Percentiles rank a stretch among this genome's conserved stretches.
Conservation (phyloP, 306 rosid species). For the Abrus pulchellus region DNA sequence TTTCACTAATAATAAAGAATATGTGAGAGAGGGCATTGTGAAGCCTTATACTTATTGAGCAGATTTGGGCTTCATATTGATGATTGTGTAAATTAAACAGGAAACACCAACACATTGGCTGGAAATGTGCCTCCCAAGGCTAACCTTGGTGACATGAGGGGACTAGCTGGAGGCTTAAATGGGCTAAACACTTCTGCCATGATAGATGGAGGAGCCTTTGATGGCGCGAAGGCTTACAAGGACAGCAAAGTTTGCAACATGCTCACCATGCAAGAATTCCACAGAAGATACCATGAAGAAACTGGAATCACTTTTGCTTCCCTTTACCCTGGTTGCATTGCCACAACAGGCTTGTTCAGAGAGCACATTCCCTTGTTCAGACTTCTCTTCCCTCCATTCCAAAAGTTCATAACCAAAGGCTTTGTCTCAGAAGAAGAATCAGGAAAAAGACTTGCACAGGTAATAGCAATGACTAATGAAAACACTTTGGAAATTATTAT, state of each 20-base stretch:
- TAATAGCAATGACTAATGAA: slow-evolving; percentile 34
- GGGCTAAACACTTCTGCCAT: slow-evolving; percentile 84
- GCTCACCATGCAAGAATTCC: slow-evolving; percentile 94
- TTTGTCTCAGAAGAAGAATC: slow-evolving; percentile 87
- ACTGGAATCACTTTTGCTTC: slow-evolving; percentile 90
- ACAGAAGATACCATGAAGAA: slow-evolving; percentile 83
- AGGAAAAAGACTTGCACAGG: slow-evolving; percentile 95
- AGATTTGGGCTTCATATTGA: background rate
- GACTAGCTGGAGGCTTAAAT: slow-evolving; percentile 77
- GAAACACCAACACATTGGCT: slow-evolving; percentile 59
- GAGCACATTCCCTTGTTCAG: slow-evolving; percentile 94
- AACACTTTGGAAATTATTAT: background rate
- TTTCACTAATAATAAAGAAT: background rate
- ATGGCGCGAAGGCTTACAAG: slow-evolving; percentile 95
- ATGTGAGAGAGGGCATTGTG: background rate
- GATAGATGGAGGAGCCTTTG: slow-evolving; percentile 89
- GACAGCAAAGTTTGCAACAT: slow-evolving; percentile 97
- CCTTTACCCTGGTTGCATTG: slow-evolving; percentile 95
- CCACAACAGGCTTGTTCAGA: slow-evolving; percentile 91
- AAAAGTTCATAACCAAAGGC: slow-evolving; percentile 87
- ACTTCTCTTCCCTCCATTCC: slow-evolving; percentile 90
- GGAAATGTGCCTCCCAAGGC: slow-evolving; percentile 87
- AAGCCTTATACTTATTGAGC: background rate
- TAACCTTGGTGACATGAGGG: slow-evolving; percentile 92
- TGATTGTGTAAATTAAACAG: slow-evolving; percentile 52